Conservation (phyloP, 2,329 filamentous ascomycete species). For the Aspergillus sp. region DNA sequence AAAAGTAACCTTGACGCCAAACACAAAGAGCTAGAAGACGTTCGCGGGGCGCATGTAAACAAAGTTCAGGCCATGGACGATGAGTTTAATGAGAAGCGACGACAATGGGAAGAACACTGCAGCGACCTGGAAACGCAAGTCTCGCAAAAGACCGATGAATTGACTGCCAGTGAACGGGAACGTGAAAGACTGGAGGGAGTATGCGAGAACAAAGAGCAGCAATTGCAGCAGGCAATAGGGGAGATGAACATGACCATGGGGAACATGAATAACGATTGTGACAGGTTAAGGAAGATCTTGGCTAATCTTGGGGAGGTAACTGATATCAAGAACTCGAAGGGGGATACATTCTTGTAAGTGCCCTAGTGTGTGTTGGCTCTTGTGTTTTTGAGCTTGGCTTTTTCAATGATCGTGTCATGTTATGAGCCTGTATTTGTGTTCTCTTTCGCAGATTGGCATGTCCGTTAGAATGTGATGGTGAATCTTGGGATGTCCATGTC, state of each 20-base stretch:
- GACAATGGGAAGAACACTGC: conserved; percentile 26
- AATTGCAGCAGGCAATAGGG: conserved; percentile 36
- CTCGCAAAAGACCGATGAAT: conserved; percentile 34
- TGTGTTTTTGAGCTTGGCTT: conserved; percentile 5
- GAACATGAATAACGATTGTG: conserved; percentile 44
- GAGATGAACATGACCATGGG: conserved; percentile 43
- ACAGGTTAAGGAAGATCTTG: conserved; percentile 43
- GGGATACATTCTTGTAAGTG: conserved; percentile 45
- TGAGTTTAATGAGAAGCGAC: conserved; percentile 23
- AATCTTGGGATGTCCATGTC: conserved; percentile 23
- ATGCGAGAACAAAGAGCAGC: conserved; percentile 39
- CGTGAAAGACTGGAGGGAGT: conserved; percentile 38
- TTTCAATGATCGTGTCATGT: background rate
- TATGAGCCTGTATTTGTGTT: conserved; percentile 1
- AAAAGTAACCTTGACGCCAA: conserved; percentile 18
- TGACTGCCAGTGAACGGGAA: conserved; percentile 38
- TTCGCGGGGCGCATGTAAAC: conserved; percentile 18
- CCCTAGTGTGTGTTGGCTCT: conserved; percentile 18
- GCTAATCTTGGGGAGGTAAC: conserved; percentile 45
- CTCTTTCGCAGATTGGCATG: conserved; percentile 4
- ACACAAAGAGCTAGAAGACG: conserved; percentile 26
- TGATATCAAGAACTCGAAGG: conserved; percentile 42
- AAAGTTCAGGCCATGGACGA: conserved; percentile 21
- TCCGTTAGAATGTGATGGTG: conserved; percentile 15
- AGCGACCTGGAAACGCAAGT: conserved; percentile 27